Percentiles rank a stretch among this genome's conserved stretches.
phyloP scores from a whole-genome alignment of 441 rosid species.

The Hypseocharis bilobata region DNA sequence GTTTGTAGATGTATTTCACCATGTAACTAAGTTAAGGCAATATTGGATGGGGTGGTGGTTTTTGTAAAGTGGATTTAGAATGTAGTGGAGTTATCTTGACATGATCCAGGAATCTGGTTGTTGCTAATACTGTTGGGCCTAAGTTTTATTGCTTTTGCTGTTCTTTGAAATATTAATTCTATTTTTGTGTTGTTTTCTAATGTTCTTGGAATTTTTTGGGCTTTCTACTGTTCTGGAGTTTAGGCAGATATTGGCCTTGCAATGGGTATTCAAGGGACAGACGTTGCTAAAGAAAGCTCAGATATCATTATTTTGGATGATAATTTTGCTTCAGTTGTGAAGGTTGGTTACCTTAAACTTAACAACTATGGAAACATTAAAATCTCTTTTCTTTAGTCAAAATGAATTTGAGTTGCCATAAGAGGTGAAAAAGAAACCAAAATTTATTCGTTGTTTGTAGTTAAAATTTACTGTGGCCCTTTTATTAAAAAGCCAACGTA shows the following conservation, averaged over 20 bases:
- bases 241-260: slow-evolving; percentile 98
- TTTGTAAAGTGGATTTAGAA: background rate
- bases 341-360: slow-evolving; percentile 45
- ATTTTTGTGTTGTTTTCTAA: background rate
- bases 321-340: slow-evolving; percentile 81
- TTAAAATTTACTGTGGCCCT: too few species aligned
- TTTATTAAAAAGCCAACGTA: too few species aligned
- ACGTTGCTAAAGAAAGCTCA: slow-evolving; percentile 95
- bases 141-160: slow-evolving; percentile 3
- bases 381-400: too few species aligned
- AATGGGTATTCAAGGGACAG: slow-evolving; percentile 97
- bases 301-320: slow-evolving; percentile 93
- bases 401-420: too few species aligned
- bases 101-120: background rate
- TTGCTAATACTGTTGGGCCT: background rate
- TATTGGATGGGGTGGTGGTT: background rate
- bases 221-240: slow-evolving; percentile 10
- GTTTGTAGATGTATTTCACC: background rate
- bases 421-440: too few species aligned
- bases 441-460: too few species aligned
- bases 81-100: background rate
- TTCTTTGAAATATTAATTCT: background rate
- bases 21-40: background rate
- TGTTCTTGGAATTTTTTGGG: background rate
- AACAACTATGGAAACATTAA: background rate